A percentile compares a stretch with the other conserved stretches of the same genome.
Evolutionary conservation across 805 yeast species (phyloP).

Genomic region (Candida broadrunensis): DNA sequence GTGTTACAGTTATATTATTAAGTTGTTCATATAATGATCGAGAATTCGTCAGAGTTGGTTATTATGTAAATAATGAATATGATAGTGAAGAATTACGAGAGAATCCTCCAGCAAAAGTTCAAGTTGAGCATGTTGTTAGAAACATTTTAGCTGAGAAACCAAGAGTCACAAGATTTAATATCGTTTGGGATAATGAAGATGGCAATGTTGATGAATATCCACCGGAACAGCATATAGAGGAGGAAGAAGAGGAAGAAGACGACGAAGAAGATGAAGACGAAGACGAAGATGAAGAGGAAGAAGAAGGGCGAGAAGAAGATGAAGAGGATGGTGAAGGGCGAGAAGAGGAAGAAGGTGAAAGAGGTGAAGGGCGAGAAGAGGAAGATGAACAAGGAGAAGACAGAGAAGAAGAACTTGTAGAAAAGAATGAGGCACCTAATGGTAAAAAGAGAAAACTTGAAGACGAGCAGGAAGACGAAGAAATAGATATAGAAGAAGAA

Average conservation of each 20-base stretch:
- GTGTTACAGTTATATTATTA: conserved; percentile 89
- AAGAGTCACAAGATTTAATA: conserved; percentile 92
- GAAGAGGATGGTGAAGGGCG: conserved; percentile 37
- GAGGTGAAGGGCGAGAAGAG: conserved; percentile 24
- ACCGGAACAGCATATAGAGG: conserved; percentile 70
- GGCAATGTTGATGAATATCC: conserved; percentile 66
- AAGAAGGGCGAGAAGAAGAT: conserved; percentile 46
- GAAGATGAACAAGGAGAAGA: conserved; percentile 14
- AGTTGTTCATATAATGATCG: conserved; percentile 92
- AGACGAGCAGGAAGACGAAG: conserved; percentile 3
- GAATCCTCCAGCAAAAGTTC: conserved; percentile 91
- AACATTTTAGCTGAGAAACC: conserved; percentile 97
- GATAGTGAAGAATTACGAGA: conserved; percentile 90
- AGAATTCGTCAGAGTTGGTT: conserved; percentile 96
- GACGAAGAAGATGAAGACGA: conserved; percentile 61
- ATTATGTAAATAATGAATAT: conserved; percentile 95
- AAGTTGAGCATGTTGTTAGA: conserved; percentile 89
- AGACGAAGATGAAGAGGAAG: conserved; percentile 50
- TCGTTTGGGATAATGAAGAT: conserved; percentile 88
- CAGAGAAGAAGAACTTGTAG: conserved; percentile 13
- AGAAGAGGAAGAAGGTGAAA: conserved; percentile 41
- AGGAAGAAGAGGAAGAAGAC: conserved; percentile 54
- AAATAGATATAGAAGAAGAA: conserved; percentile 1
- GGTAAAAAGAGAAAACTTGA: conserved; percentile 7
- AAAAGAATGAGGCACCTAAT: no score